These are phyloP conservation scores for Aspergillus bertholletiae DNA, from an alignment of 495 filamentous ascomycete genomes.

Conservation along the genomic window DNA sequence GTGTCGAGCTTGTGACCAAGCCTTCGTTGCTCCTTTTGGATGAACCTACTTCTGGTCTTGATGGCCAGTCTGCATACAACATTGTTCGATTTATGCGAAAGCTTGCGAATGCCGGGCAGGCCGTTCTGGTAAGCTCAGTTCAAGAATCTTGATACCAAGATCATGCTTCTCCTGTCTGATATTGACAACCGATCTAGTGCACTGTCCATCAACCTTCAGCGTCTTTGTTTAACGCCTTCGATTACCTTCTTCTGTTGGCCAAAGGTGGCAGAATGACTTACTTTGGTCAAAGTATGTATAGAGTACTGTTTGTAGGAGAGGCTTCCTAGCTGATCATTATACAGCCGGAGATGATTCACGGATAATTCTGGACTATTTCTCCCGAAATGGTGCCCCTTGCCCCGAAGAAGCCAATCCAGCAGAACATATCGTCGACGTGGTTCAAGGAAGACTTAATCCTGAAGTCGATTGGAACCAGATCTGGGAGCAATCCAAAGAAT, in stretches of 20 bases:
- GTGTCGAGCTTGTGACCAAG: conserved; percentile 66
- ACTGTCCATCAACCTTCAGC: conserved; percentile 95
- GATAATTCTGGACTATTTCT: conserved; percentile 54
- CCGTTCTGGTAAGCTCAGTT: conserved; percentile 66
- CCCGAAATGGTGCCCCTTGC: conserved; percentile 48
- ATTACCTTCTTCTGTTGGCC: conserved; percentile 47
- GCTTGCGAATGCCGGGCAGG: conserved; percentile 77
- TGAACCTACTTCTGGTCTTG: conserved; percentile 62
- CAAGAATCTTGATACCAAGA: too few species aligned
- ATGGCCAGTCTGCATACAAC: conserved; percentile 59
- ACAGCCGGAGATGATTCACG: conserved; percentile 60
- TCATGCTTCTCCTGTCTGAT: too few species aligned
- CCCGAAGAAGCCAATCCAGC: conserved; percentile 53
- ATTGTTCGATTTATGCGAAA: conserved; percentile 79
- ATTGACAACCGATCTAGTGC: conserved; percentile 42
- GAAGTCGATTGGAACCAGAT: conserved; percentile 46
- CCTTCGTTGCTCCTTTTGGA: conserved; percentile 64
- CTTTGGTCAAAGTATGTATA: conserved; percentile 60
- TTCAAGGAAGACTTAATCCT: conserved; percentile 28
- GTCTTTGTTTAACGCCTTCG: conserved; percentile 48
- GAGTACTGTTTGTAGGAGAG: too few species aligned
- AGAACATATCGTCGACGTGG: conserved; percentile 54
- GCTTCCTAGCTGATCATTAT: conserved; percentile 14
- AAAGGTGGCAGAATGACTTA: conserved; percentile 53
- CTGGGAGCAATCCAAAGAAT: conserved; percentile 54